These are phyloP conservation scores for Colletotrichum sp. DNA, from an alignment of 2,329 filamentous ascomycete genomes.

Conservation along the genomic window DNA sequence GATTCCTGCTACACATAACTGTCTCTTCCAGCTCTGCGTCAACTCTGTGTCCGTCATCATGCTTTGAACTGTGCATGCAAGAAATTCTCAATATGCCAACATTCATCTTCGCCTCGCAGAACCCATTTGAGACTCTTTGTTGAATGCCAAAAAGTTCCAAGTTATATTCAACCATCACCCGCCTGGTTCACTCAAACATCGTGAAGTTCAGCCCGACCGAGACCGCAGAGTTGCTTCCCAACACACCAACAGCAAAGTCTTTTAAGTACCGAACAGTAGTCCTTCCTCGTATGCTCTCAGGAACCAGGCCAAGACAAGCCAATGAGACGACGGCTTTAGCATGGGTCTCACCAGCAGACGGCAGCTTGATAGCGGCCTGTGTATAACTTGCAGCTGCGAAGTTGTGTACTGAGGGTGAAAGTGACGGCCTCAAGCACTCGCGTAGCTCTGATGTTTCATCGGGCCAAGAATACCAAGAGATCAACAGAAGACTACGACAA, in stretches of 20 bases:
- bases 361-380: not conserved
- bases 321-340: not conserved
- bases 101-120: not conserved
- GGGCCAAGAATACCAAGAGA: too few relatives aligned
- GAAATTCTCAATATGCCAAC: too few relatives aligned
- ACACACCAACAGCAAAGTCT: not conserved
- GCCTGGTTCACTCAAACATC: not conserved
- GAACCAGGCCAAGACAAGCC: not conserved
- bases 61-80: not conserved
- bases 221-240: not conserved
- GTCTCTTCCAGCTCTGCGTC: not conserved
- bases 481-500: too few relatives aligned
- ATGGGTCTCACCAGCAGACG: not conserved
- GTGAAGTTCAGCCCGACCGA: not conserved
- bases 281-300: not conserved
- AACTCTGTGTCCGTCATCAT: fast-evolving
- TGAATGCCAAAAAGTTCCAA: not conserved
- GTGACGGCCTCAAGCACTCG: too few relatives aligned
- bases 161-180: not conserved
- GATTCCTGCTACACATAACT: fast-evolving
- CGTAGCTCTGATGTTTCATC: too few relatives aligned
- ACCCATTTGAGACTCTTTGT: not conserved
- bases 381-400: not conserved
- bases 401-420: too few relatives aligned
- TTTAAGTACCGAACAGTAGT: fast-evolving